Conservation (phyloP, 208 protist genomes). For the Porcisia hertigi region DNA sequence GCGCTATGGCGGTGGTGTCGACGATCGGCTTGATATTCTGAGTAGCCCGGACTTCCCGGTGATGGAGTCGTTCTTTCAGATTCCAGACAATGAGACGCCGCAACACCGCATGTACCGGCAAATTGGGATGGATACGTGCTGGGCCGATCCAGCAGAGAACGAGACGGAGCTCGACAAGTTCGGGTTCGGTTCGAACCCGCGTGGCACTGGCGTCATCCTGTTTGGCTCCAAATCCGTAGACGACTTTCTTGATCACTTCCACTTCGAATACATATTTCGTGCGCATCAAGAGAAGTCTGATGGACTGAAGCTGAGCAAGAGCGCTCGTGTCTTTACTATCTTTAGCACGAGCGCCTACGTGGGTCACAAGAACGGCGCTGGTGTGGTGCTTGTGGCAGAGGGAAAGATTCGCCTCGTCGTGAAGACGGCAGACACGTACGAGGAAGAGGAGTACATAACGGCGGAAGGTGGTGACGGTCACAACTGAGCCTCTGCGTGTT, state of each 20-base stretch:
- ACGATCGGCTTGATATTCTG: slow-evolving; percentile 75
- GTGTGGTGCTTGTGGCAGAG: slow-evolving; percentile 89
- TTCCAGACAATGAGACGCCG: slow-evolving; percentile 63
- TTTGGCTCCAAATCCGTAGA: slow-evolving; percentile 88
- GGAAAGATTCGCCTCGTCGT: slow-evolving; percentile 90
- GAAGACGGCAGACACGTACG: slow-evolving; percentile 80
- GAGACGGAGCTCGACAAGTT: slow-evolving; percentile 75
- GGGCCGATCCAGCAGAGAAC: slow-evolving; percentile 90
- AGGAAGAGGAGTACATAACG: slow-evolving; percentile 47
- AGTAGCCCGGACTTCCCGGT: slow-evolving; percentile 73
- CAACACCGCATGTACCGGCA: slow-evolving; percentile 68
- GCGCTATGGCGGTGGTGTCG: slow-evolving; percentile 79
- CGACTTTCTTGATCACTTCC: slow-evolving; percentile 84
- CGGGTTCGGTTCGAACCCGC: slow-evolving; percentile 88
- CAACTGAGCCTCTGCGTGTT: slow-evolving; percentile 5
- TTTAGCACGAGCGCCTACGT: slow-evolving; percentile 94
- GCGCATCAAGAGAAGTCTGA: slow-evolving; percentile 93
- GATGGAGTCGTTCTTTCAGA: slow-evolving; percentile 87
- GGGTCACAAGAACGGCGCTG: slow-evolving; percentile 91
- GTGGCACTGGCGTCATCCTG: slow-evolving; percentile 84
- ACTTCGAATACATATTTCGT: slow-evolving; percentile 92
- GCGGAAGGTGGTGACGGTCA: slow-evolving; percentile 36
- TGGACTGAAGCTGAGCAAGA: slow-evolving; percentile 92
- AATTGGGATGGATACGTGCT: slow-evolving; percentile 90
- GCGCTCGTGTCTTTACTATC: slow-evolving; percentile 90